phyloP scores from a whole-genome alignment of 2,329 filamentous ascomycete genomes.

The Neofusicoccum kwambonambiense region DNA sequence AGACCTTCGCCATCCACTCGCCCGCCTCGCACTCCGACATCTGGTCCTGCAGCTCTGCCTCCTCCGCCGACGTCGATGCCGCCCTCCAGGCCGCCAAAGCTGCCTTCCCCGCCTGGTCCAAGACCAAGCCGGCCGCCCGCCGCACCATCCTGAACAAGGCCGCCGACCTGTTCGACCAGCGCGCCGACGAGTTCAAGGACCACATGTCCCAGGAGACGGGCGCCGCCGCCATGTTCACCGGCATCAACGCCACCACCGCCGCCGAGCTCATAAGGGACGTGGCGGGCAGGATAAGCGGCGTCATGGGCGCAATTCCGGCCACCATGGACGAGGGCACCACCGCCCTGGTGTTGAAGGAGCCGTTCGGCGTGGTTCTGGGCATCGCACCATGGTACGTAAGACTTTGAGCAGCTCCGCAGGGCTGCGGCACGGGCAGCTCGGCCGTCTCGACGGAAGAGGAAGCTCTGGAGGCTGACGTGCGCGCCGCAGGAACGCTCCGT shows the following conservation, averaged over 20 bases:
- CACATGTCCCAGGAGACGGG: slow-evolving; percentile 63
- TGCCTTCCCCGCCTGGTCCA: slow-evolving; percentile 69
- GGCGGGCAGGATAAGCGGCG: slow-evolving; percentile 47
- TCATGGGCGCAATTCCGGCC: slow-evolving; percentile 51
- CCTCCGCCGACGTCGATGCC: slow-evolving; percentile 54
- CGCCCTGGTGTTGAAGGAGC: slow-evolving; percentile 70
- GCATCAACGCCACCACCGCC: slow-evolving; percentile 42
- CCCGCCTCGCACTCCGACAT: slow-evolving; percentile 55
- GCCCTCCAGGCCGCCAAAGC: slow-evolving; percentile 61
- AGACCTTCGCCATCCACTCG: slow-evolving; percentile 57
- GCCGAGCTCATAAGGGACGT: slow-evolving; percentile 52
- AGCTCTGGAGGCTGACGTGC: neutral
- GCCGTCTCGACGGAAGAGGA: neutral
- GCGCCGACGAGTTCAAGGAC: slow-evolving; percentile 58
- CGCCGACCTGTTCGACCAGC: slow-evolving; percentile 61
- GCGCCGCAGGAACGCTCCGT: slow-evolving; percentile 52
- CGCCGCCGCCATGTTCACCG: slow-evolving; percentile 39
- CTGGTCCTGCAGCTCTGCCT: slow-evolving; percentile 57
- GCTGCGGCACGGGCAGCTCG: neutral
- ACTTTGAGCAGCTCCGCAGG: neutral
- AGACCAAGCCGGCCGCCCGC: slow-evolving; percentile 58
- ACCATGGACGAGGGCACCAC: slow-evolving; percentile 50
- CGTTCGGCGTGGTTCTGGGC: slow-evolving; percentile 74
- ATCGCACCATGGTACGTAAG: slow-evolving; percentile 73
- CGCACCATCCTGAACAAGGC: slow-evolving; percentile 70